A percentile compares a stretch with the other conserved stretches of the same genome.
phyloP scores from a whole-genome alignment of 2,329 filamentous ascomycete genomes.

The Venturia pyrina region DNA sequence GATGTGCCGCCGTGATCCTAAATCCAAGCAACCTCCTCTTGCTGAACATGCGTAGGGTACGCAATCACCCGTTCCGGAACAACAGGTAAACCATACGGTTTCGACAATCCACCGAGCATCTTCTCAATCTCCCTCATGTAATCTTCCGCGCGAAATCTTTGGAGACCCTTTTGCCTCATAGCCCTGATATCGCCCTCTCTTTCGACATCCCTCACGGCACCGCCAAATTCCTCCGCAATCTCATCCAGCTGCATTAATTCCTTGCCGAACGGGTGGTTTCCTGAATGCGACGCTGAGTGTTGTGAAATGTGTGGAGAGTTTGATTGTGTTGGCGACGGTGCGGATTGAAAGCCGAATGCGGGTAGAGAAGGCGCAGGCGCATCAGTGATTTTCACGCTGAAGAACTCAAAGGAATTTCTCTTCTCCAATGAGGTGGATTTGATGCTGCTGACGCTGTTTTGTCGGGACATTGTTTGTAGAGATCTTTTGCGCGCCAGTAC shows the following conservation, averaged over 20 bases:
- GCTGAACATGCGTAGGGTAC: neutral
- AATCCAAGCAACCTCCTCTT: neutral
- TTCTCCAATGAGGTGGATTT: conserved; percentile 44
- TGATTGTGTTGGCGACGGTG: conserved; percentile 19
- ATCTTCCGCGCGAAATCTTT: conserved; percentile 66
- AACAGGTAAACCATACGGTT: neutral
- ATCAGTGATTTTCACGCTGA: conserved; percentile 22
- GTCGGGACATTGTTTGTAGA: conserved; percentile 21
- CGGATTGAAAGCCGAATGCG: neutral
- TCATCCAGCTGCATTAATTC: conserved; percentile 90
- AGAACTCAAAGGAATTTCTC: conserved; percentile 36
- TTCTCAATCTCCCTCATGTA: conserved; percentile 64
- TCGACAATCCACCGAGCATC: neutral
- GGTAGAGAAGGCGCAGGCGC: neutral
- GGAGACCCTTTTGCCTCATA: conserved; percentile 59
- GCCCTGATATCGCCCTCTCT: conserved; percentile 65
- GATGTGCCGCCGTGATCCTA: neutral
- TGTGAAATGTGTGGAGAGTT: neutral
- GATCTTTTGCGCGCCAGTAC: conserved; percentile 61
- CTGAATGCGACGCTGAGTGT: neutral
- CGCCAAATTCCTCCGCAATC: conserved; percentile 76
- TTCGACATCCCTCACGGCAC: conserved; percentile 46
- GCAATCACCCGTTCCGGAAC: neutral
- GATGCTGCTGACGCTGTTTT: conserved; percentile 36
- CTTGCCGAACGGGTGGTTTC: conserved; percentile 67